Evolutionary conservation across 2,329 filamentous ascomycete species (phyloP).

Genomic region (Mycosphaerelloides madeirae): DNA sequence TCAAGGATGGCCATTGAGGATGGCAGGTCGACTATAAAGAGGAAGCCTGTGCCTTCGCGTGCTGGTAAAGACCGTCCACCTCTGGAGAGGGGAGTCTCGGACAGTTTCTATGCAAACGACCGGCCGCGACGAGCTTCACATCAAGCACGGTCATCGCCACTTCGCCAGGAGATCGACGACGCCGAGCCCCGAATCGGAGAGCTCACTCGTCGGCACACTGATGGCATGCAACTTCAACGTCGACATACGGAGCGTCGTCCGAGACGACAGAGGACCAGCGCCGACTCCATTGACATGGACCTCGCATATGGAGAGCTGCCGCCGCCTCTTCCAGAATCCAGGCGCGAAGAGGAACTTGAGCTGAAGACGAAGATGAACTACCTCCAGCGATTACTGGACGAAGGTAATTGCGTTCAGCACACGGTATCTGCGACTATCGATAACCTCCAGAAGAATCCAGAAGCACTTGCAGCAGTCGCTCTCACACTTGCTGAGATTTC

Average conservation of each 20-base stretch:
- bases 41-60: constrained; percentile 23
- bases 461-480: constrained; percentile 89
- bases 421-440: constrained; percentile 77
- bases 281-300: constrained; percentile 72
- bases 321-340: constrained; percentile 56
- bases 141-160: constrained; percentile 26
- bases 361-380: constrained; percentile 65
- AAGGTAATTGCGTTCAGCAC: constrained; percentile 84
- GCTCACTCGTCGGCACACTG: constrained; percentile 42
- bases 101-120: constrained; percentile 44
- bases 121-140: constrained; percentile 12
- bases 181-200: constrained; percentile 34
- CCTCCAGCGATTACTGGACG: constrained; percentile 73
- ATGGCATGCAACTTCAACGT: constrained; percentile 25
- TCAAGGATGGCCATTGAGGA: constrained; percentile 26
- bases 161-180: constrained; percentile 25
- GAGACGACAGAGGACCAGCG: constrained; percentile 35
- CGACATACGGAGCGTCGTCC: constrained; percentile 12
- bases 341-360: constrained; percentile 50
- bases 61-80: constrained; percentile 27
- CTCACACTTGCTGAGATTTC: constrained; percentile 89
- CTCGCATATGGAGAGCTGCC: constrained; percentile 84
- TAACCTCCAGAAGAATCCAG: constrained; percentile 74
- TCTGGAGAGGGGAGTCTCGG: constrained; percentile 43
- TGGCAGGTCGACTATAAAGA: constrained; percentile 14